These are phyloP conservation scores for Hebeloma cylindrosporum DNA, from an alignment of 768 basidiomycete species.

Conservation along the genomic window DNA sequence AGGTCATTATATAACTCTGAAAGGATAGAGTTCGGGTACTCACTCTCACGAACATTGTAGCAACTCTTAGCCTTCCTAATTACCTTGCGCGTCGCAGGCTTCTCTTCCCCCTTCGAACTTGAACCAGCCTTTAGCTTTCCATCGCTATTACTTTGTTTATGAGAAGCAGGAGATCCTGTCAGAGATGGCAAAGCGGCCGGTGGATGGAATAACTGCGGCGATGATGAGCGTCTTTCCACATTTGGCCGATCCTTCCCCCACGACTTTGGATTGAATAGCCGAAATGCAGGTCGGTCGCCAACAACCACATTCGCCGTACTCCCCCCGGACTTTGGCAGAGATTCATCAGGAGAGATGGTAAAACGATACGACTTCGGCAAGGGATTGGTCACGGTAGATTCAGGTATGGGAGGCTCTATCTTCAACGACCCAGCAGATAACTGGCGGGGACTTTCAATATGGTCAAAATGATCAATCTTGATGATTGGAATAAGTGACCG, in stretches of 20 bases:
- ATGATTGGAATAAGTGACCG: conserved; percentile 27
- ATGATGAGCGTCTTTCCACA: conserved; percentile 23
- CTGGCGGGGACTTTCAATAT: conserved; percentile 16
- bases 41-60: conserved; percentile 14
- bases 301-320: too few relatives aligned
- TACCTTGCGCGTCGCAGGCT: conserved; percentile 11
- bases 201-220: conserved; percentile 26
- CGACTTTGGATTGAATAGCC: conserved; percentile 26
- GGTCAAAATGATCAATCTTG: conserved; percentile 25
- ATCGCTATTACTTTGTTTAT: conserved; percentile 14
- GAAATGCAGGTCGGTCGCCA: conserved; percentile 17
- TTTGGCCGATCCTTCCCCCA: conserved; percentile 27
- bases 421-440: conserved; percentile 2
- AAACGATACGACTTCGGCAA: conserved; percentile 10
- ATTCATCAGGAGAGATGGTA: conserved; percentile 5
- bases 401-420: conserved; percentile 9
- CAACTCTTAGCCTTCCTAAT: conserved; percentile 22
- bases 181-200: neutral
- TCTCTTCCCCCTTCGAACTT: conserved; percentile 15
- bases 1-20: neutral
- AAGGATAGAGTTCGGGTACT: neutral
- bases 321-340: conserved; percentile 9
- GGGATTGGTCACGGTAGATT: conserved; percentile 1
- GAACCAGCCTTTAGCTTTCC: conserved; percentile 4
- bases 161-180: conserved; percentile 5